These are phyloP conservation scores for Peribolospora kevripleyi DNA, from an alignment of 768 basidiomycete genomes.

Conservation along the genomic window DNA sequence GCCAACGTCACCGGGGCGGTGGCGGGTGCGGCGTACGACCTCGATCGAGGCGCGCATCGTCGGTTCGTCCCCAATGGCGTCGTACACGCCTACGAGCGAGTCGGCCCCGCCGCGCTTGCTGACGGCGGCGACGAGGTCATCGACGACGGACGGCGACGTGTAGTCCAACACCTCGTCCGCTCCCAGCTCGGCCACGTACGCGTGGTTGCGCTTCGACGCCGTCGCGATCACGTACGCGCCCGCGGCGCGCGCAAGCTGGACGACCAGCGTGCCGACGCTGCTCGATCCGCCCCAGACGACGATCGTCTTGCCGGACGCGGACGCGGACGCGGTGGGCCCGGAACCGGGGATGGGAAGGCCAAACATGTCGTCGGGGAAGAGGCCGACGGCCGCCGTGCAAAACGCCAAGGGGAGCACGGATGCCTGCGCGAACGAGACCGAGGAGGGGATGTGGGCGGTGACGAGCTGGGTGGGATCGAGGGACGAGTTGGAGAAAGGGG, in stretches of 20 bases:
- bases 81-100: constrained; percentile 9
- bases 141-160: constrained; percentile 4
- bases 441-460: constrained; percentile 25
- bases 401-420: constrained; percentile 29
- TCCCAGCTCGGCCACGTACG: constrained; percentile 14
- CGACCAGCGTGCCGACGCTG: constrained; percentile 9
- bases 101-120: not conserved
- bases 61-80: constrained; percentile 9
- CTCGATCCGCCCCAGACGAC: constrained; percentile 10
- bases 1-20: not conserved
- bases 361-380: constrained; percentile 21
- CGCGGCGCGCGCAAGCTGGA: constrained; percentile 10
- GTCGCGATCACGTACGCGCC: constrained; percentile 13
- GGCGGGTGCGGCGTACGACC: not conserved
- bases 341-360: constrained; percentile 1
- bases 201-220: constrained; percentile 10
- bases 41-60: constrained; percentile 4
- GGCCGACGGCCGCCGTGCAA: constrained; percentile 29
- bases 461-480: not conserved
- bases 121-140: constrained; percentile 6
- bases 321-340: not conserved
- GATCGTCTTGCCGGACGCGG: constrained; percentile 1
- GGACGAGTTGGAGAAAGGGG: too few species aligned
- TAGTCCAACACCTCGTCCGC: constrained; percentile 12
- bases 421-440: constrained; percentile 28